Evolutionary conservation across 164 flowering plant species (phyloP).

Genomic region (Liquidambar formosana): DNA sequence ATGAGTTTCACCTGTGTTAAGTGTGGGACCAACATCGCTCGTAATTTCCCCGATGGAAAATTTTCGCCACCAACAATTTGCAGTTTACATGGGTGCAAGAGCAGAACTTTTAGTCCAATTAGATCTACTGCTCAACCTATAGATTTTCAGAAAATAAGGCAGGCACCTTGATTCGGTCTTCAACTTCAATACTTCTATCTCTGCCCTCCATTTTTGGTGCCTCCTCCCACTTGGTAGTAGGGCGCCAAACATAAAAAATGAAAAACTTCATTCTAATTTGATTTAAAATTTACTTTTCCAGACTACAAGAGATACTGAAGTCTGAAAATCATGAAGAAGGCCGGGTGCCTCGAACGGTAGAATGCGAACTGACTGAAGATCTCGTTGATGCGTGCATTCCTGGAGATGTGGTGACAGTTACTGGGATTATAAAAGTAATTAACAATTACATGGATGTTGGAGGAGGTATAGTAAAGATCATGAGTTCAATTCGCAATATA

Average conservation of each 20-base stretch:
- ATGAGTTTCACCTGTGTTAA: slow-evolving; percentile 77
- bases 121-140: slow-evolving; percentile 72
- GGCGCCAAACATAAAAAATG: too few species aligned
- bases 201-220: slow-evolving; percentile 3
- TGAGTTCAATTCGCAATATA: not conserved
- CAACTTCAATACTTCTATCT: not conserved
- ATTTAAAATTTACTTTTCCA: slow-evolving; percentile 17
- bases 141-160: slow-evolving; percentile 97
- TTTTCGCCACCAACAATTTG: slow-evolving; percentile 82
- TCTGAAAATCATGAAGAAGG: slow-evolving; percentile 93
- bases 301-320: slow-evolving; percentile 80
- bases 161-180: slow-evolving; percentile 1
- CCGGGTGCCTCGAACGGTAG: slow-evolving; percentile 94
- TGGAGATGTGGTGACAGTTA: slow-evolving; percentile 95
- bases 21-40: slow-evolving; percentile 58
- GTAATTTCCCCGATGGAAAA: slow-evolving; percentile 88
- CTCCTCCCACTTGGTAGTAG: too few species aligned
- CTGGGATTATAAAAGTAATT: slow-evolving; percentile 84
- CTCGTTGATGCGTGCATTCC: slow-evolving; percentile 97
- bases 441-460: slow-evolving; percentile 97
- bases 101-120: slow-evolving; percentile 70
- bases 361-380: slow-evolving; percentile 92
- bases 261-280: too few species aligned
- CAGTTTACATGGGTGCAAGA: slow-evolving; percentile 67
- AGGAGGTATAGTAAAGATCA: slow-evolving; percentile 65